These are phyloP conservation scores for Anthracocystis setariae DNA, from an alignment of 1,284 basidiomycete genomes.

Conservation along the genomic window DNA sequence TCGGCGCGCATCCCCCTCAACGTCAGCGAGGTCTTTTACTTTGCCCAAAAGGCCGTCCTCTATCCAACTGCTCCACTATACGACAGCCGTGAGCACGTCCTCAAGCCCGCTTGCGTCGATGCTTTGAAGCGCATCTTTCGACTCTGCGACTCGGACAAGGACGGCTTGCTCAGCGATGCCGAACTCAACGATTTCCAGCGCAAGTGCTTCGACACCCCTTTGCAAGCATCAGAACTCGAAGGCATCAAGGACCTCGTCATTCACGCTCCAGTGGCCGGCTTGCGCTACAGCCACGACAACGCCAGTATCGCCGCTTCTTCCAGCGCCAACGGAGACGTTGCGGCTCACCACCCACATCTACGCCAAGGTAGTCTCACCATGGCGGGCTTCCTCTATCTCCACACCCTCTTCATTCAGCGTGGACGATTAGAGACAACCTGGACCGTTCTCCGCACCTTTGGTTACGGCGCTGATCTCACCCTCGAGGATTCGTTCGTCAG, in stretches of 20 bases:
- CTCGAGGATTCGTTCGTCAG: constrained; percentile 69
- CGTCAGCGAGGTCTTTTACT: constrained; percentile 98
- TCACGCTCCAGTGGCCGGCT: constrained; percentile 43
- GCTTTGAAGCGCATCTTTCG: constrained; percentile 94
- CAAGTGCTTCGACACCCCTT: constrained; percentile 92
- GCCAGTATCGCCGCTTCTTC: constrained; percentile 47
- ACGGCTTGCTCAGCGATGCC: constrained; percentile 85
- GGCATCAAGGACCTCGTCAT: constrained; percentile 68
- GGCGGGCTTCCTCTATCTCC: constrained; percentile 90
- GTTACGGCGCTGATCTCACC: constrained; percentile 92
- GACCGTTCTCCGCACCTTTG: constrained; percentile 93
- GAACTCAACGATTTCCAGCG: constrained; percentile 97
- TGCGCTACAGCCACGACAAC: constrained; percentile 50
- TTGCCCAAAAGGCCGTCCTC: constrained; percentile 96
- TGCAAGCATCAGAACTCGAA: constrained; percentile 91
- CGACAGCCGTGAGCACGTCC: constrained; percentile 86
- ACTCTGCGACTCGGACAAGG: constrained; percentile 93
- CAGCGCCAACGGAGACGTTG: constrained; percentile 35
- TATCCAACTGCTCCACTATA: constrained; percentile 97
- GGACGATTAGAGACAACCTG: constrained; percentile 97
- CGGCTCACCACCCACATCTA: constrained; percentile 52
- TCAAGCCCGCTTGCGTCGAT: constrained; percentile 87
- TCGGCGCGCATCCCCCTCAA: constrained; percentile 82
- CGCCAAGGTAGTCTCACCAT: constrained; percentile 80
- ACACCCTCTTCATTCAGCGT: constrained; percentile 96